Percentiles rank a stretch among this genome's conserved stretches.
These are phyloP conservation scores for Asclepias syriaca DNA, from an alignment of 257 asterid species.

Conservation along the genomic window DNA sequence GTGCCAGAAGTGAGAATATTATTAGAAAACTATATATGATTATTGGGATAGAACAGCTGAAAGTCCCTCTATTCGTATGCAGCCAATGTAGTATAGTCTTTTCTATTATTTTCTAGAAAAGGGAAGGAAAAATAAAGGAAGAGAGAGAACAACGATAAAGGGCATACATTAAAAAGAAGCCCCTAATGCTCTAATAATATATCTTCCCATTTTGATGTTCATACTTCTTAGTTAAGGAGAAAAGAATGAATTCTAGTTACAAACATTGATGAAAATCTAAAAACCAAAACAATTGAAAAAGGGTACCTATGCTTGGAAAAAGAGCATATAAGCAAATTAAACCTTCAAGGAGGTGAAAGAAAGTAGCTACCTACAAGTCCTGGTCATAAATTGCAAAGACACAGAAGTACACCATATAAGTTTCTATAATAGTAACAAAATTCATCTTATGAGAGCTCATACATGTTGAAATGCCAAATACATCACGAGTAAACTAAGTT, in stretches of 20 bases:
- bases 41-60: too few relatives aligned
- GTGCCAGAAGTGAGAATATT: too few relatives aligned
- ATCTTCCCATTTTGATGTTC: not conserved
- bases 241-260: not conserved
- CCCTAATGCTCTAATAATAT: not conserved
- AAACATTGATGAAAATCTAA: not conserved
- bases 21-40: too few relatives aligned
- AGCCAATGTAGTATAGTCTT: not conserved
- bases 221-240: not conserved
- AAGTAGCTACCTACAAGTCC: not conserved
- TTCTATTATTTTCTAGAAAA: not conserved
- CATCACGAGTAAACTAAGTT: not conserved
- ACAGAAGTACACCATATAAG: not conserved
- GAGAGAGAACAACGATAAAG: not conserved
- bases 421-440: not conserved
- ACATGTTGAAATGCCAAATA: slow-evolving; percentile 2
- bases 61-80: too few relatives aligned
- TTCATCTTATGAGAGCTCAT: not conserved
- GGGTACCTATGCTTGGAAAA: not conserved
- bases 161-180: not conserved
- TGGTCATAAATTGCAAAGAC: not conserved
- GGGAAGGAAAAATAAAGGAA: not conserved
- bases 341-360: not conserved
- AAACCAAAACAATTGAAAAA: not conserved
- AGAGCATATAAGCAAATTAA: not conserved